These are phyloP conservation scores for Myxozyma nipponensis DNA, from an alignment of 805 yeast species.

Conservation along the genomic window DNA sequence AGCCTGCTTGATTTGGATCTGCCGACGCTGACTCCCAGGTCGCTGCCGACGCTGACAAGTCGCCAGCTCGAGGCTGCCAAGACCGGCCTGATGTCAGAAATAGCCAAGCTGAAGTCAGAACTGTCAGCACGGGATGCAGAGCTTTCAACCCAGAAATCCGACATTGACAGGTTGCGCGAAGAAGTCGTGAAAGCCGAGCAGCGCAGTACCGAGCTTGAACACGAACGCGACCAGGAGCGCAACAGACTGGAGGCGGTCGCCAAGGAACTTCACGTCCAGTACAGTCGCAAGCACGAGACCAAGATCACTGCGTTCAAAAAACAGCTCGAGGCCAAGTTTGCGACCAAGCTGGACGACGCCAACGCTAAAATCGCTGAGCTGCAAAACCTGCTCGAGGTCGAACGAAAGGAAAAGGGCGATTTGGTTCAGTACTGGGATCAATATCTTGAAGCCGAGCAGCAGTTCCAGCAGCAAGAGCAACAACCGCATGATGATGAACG, in stretches of 20 bases:
- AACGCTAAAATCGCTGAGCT: constrained; percentile 8
- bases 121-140: constrained; percentile 11
- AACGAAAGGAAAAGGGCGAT: constrained; percentile 24
- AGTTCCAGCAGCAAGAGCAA: constrained; percentile 2
- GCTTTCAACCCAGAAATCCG: constrained; percentile 9
- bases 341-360: constrained; percentile 2
- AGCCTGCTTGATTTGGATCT: constrained; percentile 7
- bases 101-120: constrained; percentile 6
- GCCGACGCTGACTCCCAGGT: constrained; percentile 12
- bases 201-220: constrained; percentile 10
- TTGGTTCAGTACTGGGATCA: constrained; percentile 24
- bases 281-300: constrained; percentile 22
- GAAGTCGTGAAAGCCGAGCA: constrained; percentile 13
- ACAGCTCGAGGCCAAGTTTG: constrained; percentile 20
- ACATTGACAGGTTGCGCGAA: constrained; percentile 5
- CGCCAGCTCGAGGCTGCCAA: constrained; percentile 15
- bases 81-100: constrained; percentile 11
- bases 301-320: constrained; percentile 20
- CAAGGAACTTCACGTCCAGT: constrained; percentile 21
- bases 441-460: constrained; percentile 19
- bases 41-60: constrained; percentile 8
- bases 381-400: constrained; percentile 9
- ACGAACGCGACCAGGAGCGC: constrained; percentile 7
- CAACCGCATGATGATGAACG: background rate
- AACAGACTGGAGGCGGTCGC: constrained; percentile 23